Base-by-base conservation (phyloP, 768 basidiomycete species). In the Phylloporus sp. region DNA sequence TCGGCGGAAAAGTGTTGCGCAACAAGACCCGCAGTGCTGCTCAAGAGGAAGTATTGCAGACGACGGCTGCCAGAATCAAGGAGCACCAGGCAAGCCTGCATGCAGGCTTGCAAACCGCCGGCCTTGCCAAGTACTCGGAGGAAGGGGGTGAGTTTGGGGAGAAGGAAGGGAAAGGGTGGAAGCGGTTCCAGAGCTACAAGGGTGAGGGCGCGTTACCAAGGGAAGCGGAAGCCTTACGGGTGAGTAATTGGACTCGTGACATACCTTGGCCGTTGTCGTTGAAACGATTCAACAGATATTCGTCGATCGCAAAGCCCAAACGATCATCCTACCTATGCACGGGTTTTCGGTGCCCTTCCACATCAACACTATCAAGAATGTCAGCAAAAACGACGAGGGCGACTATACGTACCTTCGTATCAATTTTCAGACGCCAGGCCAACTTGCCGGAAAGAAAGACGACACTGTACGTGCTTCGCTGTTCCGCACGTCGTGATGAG, bases 381-480 rank as follows among this genome's bases (percentile, higher is more conserved):
- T 86, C 24, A 93, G 88, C 73, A 98, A 98, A 72, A 96, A 81
- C 53, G 95, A 99, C 53, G 96, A 98, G 67, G 90, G 89, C 6
- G 92, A 98, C 41, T 89, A 84, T 63, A 94, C 93, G 0, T 91
- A 90, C 59, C 77, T 99, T 44, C 82, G 96, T 3, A 92, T 99
- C 67, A 98, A 98, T 69, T 97, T 98, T 72, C 93, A 97, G 66
- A 96, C 95, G 0, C 96, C 96, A 10, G 96, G 96, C 39, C 93
- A 97, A 61, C 81, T 97, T 21, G 87, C 92, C 0, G 95, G 96
- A 22, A 97, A 95, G 73, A 98, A 99, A 70, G 96, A 99, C 64
- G 96, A 98, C 54, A 97, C 92, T 50, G 92, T 93, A 51, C 58
- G 74, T 22, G n/a, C 17, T 43, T 5, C 45, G 5, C 46, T 38